Evolutionary conservation across 129 eudicot species (phyloP), one percentile per base, ranked within the genome.

Genomic region (Tanacetum coccineum): DNA sequence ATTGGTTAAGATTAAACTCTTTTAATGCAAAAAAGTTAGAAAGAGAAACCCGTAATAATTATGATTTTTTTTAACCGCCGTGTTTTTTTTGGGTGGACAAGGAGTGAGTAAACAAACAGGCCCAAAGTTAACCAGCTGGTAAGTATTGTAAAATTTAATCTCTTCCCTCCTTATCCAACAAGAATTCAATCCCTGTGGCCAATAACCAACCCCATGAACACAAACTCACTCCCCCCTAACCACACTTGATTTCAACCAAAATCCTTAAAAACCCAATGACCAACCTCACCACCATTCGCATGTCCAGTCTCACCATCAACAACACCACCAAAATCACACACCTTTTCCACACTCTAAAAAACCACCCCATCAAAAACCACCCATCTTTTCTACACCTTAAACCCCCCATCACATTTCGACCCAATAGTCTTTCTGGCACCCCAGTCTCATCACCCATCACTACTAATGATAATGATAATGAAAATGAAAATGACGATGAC

Each of bases 251-350:
- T 36, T 36, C 49, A 61, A 36, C 48, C 21, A 20, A 22, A 19
- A 36, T 64, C 56, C 59, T 1, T 26, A 1, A 11, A 54, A 65
- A 60, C 64, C 69, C 70, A 63, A 76, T 76, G 75, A 68, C 80
- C 15, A 44, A 49, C 21, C 53, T 75, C 69, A 68, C 36, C 74
- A 48, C 36, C 64, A 58, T 75, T 39, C 55, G 25, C 13, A 87
- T 88, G 88, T 85, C 96, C 19, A 81, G 74, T 72, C 84, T 92
- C 52, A 76, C 87, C 84, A 78, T 86, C 72, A 84, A 86, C 74
- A 67, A 85, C 74, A 67, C 86, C 21, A 73, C 69, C 14, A 11
- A 14, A 62, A 80, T 92, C 83, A 81, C 68, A 66, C 82, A 75
- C 76, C 88, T 44, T 22, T 62, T 17, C 64, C n/a, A n/a, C n/a